Evolutionary conservation across 2,329 filamentous ascomycete species (phyloP), one percentile per base, ranked within the genome.

Genomic region (Ambrosiella cleistominuta): DNA sequence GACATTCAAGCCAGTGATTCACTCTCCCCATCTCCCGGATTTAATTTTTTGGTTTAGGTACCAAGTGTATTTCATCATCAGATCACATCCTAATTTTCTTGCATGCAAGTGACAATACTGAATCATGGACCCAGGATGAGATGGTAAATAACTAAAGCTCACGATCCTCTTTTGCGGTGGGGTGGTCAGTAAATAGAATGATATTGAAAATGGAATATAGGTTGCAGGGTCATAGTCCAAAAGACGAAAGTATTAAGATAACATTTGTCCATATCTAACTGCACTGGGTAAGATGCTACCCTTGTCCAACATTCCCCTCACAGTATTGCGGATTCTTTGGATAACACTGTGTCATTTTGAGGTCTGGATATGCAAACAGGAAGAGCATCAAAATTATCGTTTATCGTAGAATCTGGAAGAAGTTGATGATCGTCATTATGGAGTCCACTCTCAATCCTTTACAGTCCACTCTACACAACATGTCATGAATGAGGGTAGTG

Each of bases 131-230:
- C 47, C 7, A 35, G 19, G 47, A 36, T 51, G 47, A 51, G 12
- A 8, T 51, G 17, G 15, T 4, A 19, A 35, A 27, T 51, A 19
- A 27, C 27, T 27, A 9, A 36, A 19, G 13, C 2, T 51, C 47
- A 51, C 27, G 47, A 51, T 51, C 11, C 27, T 51, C 35, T 35
- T 37, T 51, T 9, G 8, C 13, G 27, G 3, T 27, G 5, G 27
- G 27, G 8, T 19, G 12, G 17, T 51, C 6, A 7, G 11, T 11
- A 35, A 7, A 11, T 51, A 17, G 19, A 3, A 37, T 54, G 38
- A 42, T 9, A 36, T 53, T 53, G 51, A 38, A 53, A 53, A 36
- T 54, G 52, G 52, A 54, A 42, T 54, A 36, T 7, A 54, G 8
- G 52, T 12, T n/a, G 15, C 37, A 42, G 17, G 52, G 39, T 9